Evolutionary conservation across 441 rosid genomes (phyloP).

Genomic region (Jatropha multifida): DNA sequence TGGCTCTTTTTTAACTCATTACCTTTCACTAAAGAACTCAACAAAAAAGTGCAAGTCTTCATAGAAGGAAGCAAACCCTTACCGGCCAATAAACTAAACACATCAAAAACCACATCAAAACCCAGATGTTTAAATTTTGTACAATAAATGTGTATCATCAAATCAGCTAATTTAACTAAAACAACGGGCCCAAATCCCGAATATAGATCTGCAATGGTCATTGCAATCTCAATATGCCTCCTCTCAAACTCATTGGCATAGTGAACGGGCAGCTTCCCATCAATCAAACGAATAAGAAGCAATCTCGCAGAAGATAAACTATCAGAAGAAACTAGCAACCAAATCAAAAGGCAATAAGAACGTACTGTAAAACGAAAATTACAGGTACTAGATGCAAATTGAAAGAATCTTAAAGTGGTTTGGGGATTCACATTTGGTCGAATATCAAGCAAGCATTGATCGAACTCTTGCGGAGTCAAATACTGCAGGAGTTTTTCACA

Average conservation of each 20-base stretch:
- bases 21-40: conserved; percentile 60
- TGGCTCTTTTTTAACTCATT: conserved; percentile 52
- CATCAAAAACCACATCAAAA: conserved; percentile 48
- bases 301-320: conserved; percentile 53
- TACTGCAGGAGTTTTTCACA: conserved; percentile 43
- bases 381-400: conserved; percentile 50
- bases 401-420: conserved; percentile 60
- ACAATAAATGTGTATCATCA: conserved; percentile 57
- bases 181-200: conserved; percentile 27
- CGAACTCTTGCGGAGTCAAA: conserved; percentile 61
- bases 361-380: conserved; percentile 58
- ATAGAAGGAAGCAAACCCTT: conserved; percentile 61
- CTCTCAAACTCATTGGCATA: conserved; percentile 16
- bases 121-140: conserved; percentile 58
- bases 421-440: conserved; percentile 13
- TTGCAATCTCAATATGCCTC: conserved; percentile 46
- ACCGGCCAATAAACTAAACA: conserved; percentile 40
- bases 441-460: conserved; percentile 39
- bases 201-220: conserved; percentile 45
- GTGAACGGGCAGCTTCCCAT: conserved; percentile 45
- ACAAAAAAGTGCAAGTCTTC: conserved; percentile 60
- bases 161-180: conserved; percentile 45
- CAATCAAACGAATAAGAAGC: conserved; percentile 62
- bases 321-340: conserved; percentile 45
- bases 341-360: conserved; percentile 64